Conservation (phyloP, 805 yeast species). For the Lipomyces chichibuensis region DNA sequence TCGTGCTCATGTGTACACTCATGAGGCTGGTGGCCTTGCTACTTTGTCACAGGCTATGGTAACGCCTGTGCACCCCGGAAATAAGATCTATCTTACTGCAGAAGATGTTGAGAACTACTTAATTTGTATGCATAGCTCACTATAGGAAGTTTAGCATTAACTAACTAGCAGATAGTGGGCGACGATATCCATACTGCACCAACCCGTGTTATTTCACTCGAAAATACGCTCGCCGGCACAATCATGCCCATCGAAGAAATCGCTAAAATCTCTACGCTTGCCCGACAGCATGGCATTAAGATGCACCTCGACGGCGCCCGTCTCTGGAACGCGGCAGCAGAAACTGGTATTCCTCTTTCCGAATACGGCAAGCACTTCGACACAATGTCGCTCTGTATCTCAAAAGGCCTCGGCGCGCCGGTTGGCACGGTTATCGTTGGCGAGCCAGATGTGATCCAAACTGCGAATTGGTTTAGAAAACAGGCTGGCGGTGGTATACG, state of each 20-base stretch:
- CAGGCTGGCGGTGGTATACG: constrained; percentile 94
- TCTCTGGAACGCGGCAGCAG: constrained; percentile 85
- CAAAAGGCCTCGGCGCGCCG: constrained; percentile 92
- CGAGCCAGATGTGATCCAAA: constrained; percentile 56
- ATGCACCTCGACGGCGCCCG: constrained; percentile 96
- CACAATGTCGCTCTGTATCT: constrained; percentile 84
- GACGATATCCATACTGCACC: constrained; percentile 90
- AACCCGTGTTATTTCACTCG: constrained; percentile 79
- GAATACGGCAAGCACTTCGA: constrained; percentile 81
- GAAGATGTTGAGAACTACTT: constrained; percentile 72
- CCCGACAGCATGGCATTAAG: constrained; percentile 58
- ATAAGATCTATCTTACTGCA: constrained; percentile 65
- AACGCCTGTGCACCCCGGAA: constrained; percentile 73
- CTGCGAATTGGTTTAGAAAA: constrained; percentile 83
- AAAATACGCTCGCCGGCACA: constrained; percentile 85
- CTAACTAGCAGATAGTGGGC: constrained; percentile 54
- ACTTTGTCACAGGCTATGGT: constrained; percentile 91
- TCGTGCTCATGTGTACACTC: constrained; percentile 78
- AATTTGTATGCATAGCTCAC: constrained; percentile 19
- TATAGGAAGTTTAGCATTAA: constrained; percentile 37
- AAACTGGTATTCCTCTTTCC: constrained; percentile 64
- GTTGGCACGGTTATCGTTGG: constrained; percentile 89
- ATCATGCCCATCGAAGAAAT: constrained; percentile 81
- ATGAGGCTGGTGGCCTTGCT: constrained; percentile 92
- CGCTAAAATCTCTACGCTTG: constrained; percentile 68